Evolutionary conservation across 2,329 filamentous ascomycete genomes (phyloP), one percentile per base, ranked within the genome.

Genomic region (Taxawa tesnikishii): DNA sequence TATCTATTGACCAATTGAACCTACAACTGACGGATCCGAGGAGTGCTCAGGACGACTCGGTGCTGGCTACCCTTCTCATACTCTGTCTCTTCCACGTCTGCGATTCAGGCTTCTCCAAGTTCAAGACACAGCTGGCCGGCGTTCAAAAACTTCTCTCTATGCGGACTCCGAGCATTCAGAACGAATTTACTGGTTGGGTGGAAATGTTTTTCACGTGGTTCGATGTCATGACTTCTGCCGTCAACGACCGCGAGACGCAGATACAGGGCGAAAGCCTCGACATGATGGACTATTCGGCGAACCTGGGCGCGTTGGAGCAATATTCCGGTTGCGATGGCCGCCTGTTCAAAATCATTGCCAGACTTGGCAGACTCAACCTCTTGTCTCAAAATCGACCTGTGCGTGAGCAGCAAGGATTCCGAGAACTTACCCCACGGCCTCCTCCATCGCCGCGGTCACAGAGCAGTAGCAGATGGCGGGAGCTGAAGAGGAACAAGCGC

Each of bases 161-260:
- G 60, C 72, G 85, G 37, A 72, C 79, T 42, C 64, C 73, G 51
- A 58, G 68, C 51, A 47, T 75, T 48, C 55, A 72, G 28, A 65
- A 65, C 9, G 62, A 75, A 31, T 81, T 85, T 38, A 80, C 83
- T 37, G 74, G 77, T 9, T 94, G 87, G 87, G 88, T 94, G 63
- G 83, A 92, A 47, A 77, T 83, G 26, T 75, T 94, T 44, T 94
- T 94, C 50, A 90, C 83, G 19, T 93, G 88, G 68, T 92, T 93
- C 51, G 88, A 94, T 54, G 83, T 87, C 34, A 83, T 94, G 60
- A 85, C 84, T 0, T 83, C 83, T 24, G 87, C 81, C 32, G 83
- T 93, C 50, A 94, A 94, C 46, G 83, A 94, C 55, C 75, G 87
- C 31, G 87, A 94, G 56, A 75, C 82, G 17, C 83, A 93, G 53